A percentile compares a stretch with the other conserved stretches of the same genome.
Evolutionary conservation across 2,329 filamentous ascomycete genomes (phyloP).

Genomic region (Aspergillus sp.): DNA sequence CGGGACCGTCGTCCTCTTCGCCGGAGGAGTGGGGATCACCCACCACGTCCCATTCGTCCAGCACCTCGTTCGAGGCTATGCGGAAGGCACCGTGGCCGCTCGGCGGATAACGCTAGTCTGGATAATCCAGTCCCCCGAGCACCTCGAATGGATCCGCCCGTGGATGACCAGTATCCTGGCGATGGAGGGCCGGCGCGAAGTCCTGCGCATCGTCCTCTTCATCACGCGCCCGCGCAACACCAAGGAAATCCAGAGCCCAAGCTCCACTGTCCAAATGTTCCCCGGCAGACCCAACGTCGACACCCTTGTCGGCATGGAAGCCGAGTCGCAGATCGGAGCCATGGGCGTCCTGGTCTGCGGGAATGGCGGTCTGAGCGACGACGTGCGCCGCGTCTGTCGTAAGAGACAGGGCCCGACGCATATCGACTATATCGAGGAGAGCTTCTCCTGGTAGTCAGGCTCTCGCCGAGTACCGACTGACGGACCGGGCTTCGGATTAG

Average conservation of each 20-base stretch:
- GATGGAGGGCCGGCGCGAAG: slow-evolving; percentile 70
- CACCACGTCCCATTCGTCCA: slow-evolving; percentile 85
- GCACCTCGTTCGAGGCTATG: slow-evolving; percentile 62
- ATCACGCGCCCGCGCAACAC: slow-evolving; percentile 78
- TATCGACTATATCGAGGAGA: slow-evolving; percentile 69
- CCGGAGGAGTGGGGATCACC: slow-evolving; percentile 88
- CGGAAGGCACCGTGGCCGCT: slow-evolving; percentile 64
- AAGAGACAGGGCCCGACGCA: slow-evolving; percentile 52
- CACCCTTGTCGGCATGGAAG: slow-evolving; percentile 71
- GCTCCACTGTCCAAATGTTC: slow-evolving; percentile 79
- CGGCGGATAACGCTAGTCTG: slow-evolving; percentile 77
- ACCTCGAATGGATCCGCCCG: slow-evolving; percentile 85
- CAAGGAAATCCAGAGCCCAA: slow-evolving; percentile 69
- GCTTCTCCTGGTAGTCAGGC: slow-evolving; percentile 47
- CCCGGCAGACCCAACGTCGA: slow-evolving; percentile 78
- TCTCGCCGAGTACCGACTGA: no score
- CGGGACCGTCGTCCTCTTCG: slow-evolving; percentile 82
- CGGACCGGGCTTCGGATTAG: no score
- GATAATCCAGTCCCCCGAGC: slow-evolving; percentile 82
- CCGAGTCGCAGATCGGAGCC: slow-evolving; percentile 70
- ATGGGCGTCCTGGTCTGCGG: slow-evolving; percentile 81
- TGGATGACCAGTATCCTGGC: slow-evolving; percentile 72
- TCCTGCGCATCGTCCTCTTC: slow-evolving; percentile 80
- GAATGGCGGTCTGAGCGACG: slow-evolving; percentile 64
- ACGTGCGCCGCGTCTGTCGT: slow-evolving; percentile 61